Evolutionary conservation across 2,329 filamentous ascomycete species (phyloP).

Genomic region (Dactylellina parvicollis): DNA sequence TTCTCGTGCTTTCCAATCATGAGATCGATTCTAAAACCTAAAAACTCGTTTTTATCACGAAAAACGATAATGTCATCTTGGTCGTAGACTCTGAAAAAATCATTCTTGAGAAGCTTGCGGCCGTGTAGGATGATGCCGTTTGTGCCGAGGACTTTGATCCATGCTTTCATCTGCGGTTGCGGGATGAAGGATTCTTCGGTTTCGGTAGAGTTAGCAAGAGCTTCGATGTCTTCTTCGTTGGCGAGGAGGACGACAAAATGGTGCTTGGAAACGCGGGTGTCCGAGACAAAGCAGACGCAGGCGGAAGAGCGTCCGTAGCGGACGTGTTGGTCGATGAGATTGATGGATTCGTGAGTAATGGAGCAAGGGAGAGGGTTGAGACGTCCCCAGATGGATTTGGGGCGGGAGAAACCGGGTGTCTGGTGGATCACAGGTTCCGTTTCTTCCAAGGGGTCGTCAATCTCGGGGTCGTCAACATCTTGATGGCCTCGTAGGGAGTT

Average conservation of each 20-base stretch:
- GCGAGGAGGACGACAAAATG: slow-evolving; percentile 56
- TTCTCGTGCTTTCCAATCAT: slow-evolving; percentile 49
- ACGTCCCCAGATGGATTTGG: slow-evolving; percentile 55
- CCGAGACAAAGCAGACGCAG: slow-evolving; percentile 53
- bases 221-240: slow-evolving; percentile 34
- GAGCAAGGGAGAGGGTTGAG: slow-evolving; percentile 55
- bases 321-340: slow-evolving; percentile 55
- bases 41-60: slow-evolving; percentile 52
- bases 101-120: slow-evolving; percentile 52
- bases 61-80: slow-evolving; percentile 57
- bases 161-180: slow-evolving; percentile 55
- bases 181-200: slow-evolving; percentile 53
- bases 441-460: background rate
- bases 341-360: slow-evolving; percentile 50
- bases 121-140: slow-evolving; percentile 57
- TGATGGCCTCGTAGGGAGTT: slow-evolving; percentile 2
- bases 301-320: slow-evolving; percentile 55
- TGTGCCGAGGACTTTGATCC: slow-evolving; percentile 55
- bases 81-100: slow-evolving; percentile 55
- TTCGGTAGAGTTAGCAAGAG: slow-evolving; percentile 30
- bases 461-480: background rate
- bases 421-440: slow-evolving; percentile 2
- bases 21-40: slow-evolving; percentile 56
- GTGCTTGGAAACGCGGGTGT: slow-evolving; percentile 56
- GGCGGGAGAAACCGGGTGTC: slow-evolving; percentile 32